phyloP scores from a whole-genome alignment of 2,329 filamentous ascomycete species.

The Rasamsonia emersonii region DNA sequence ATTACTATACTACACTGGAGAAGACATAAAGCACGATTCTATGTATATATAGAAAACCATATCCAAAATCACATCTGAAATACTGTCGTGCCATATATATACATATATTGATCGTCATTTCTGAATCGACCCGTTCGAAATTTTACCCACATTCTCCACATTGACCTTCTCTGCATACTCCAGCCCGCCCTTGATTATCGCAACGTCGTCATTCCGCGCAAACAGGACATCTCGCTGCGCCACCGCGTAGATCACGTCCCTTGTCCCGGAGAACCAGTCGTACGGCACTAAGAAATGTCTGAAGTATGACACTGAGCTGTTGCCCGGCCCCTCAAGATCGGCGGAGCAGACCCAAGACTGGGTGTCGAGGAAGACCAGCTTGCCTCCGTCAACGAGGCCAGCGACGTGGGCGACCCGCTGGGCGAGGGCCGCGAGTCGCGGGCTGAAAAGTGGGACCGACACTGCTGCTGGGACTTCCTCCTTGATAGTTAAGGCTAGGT shows the following conservation, averaged over 20 bases:
- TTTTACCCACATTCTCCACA: too few species aligned
- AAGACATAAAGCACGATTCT: too few species aligned
- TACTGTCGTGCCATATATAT: too few species aligned
- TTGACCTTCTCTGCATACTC: slow-evolving; percentile 14
- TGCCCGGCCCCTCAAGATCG: slow-evolving; percentile 9
- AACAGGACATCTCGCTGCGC: slow-evolving; percentile 17
- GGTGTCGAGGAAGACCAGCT: slow-evolving; percentile 19
- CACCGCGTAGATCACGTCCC: slow-evolving; percentile 13
- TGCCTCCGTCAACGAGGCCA: slow-evolving; percentile 11
- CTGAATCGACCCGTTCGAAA: too few species aligned
- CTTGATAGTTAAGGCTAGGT: neutral
- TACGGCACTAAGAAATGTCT: slow-evolving; percentile 26
- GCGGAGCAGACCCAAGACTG: slow-evolving; percentile 22
- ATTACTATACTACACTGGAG: too few species aligned
- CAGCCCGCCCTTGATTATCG: slow-evolving; percentile 18
- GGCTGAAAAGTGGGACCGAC: slow-evolving; percentile 1
- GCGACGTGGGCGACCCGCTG: slow-evolving; percentile 14
- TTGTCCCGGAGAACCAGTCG: slow-evolving; percentile 22
- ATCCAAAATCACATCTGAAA: too few species aligned
- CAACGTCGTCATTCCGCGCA: slow-evolving; percentile 16
- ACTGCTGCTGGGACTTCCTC: slow-evolving; percentile 3
- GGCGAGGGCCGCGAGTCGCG: slow-evolving; percentile 10
- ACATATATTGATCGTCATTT: too few species aligned
- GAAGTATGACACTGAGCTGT: slow-evolving; percentile 9
- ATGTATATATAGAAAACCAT: too few species aligned